These are phyloP conservation scores for Marchantia polymorpha DNA, from an alignment of 225 moss, liverwort and hornwort species.

Conservation along the genomic window DNA sequence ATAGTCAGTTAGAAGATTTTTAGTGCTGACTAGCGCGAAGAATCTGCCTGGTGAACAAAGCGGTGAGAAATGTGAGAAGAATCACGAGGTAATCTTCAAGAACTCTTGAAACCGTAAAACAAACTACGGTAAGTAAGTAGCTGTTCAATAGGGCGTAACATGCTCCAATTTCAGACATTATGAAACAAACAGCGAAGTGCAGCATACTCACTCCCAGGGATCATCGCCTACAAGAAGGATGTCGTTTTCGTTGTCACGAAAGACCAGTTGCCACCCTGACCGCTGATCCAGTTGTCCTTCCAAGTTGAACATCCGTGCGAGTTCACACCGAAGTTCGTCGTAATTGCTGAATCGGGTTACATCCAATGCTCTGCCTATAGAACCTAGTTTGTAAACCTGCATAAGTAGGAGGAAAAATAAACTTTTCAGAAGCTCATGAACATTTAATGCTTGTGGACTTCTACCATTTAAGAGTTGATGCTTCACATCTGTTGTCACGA, in stretches of 20 bases:
- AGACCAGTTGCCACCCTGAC: constrained; percentile 78
- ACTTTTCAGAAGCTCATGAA: not conserved
- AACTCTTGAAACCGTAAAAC: not conserved
- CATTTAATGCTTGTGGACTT: not conserved
- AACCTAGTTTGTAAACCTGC: constrained; percentile 87
- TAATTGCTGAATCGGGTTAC: constrained; percentile 81
- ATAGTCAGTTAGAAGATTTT: not conserved
- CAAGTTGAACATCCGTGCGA: constrained; percentile 82
- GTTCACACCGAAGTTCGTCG: constrained; percentile 62
- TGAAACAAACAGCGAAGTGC: not conserved
- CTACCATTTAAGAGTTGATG: not conserved
- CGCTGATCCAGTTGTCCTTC: constrained; percentile 83
- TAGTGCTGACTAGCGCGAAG: not conserved
- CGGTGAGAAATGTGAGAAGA: not conserved
- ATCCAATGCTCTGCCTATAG: constrained; percentile 83
- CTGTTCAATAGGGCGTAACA: not conserved
- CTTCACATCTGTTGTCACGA: not conserved
- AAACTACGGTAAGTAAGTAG: not conserved
- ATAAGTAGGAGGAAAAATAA: not conserved
- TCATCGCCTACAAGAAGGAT: constrained; percentile 85
- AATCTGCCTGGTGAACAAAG: not conserved
- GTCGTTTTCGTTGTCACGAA: constrained; percentile 86
- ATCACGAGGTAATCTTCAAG: not conserved
- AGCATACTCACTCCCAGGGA: constrained; percentile 66
- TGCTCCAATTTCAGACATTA: not conserved